Evolutionary conservation across 23 red algal genomes (phyloP), one percentile per base, ranked within the genome.

Genomic region (Cyanidium caldarium): DNA sequence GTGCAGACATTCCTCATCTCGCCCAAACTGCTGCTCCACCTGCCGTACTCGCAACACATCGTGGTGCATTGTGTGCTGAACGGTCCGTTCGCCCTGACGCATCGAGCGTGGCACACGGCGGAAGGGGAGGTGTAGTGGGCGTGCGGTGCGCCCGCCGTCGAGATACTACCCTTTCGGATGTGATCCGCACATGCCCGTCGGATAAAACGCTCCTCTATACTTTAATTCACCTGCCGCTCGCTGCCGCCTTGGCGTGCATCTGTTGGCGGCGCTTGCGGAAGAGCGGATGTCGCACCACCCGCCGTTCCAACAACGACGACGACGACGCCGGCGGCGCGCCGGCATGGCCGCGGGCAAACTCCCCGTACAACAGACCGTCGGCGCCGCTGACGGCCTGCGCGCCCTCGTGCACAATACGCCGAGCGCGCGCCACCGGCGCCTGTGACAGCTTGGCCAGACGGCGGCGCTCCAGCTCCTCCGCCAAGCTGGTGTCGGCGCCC

Each of bases 41-140:
- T 98, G 37, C 65, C 68, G 28, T 77, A 84, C 38, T 41, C 68
- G 34, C 39, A 35, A 17, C 68, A 86, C 35, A 81, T 81, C 25
- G 82, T 78, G 58, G 45, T 73, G 10, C 92, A 98, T 44, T 82
- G 87, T 35, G 73, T 98, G 34, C 75, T 87, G 42, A 98, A 98
- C 38, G 92, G 92, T 5, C 51, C 51, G 23, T 25, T 10, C 21
- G 31, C 31, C n/a, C n/a, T n/a, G n/a, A n/a, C n/a, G n/a, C n/a
- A n/a, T n/a, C n/a, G n/a, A n/a, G n/a, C n/a, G n/a, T n/a, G n/a
- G n/a, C n/a, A n/a, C n/a, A n/a, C n/a, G n/a, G n/a, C n/a, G n/a
- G n/a, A n/a, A n/a, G n/a, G n/a, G n/a, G n/a, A n/a, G n/a, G n/a
- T n/a, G n/a, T n/a, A n/a, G n/a, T n/a, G n/a, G n/a, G n/a, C n/a